Conservation (phyloP, 495 filamentous ascomycete species). For the Chaetomium fimeti region DNA sequence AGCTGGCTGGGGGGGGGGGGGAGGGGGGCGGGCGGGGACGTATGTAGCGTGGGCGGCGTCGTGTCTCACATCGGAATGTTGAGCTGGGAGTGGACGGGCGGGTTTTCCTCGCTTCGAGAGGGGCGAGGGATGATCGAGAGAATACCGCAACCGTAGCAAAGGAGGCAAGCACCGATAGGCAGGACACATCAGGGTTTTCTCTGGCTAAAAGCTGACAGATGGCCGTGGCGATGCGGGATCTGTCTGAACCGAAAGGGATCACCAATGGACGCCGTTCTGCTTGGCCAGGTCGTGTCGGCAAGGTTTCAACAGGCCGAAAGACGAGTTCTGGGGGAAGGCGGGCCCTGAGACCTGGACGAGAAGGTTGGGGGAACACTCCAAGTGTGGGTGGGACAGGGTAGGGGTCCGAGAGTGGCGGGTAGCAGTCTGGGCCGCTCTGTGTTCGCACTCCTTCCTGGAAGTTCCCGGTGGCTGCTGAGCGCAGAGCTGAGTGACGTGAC, state of each 20-base stretch:
- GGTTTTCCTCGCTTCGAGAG: constrained; percentile 2
- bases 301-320: background rate
- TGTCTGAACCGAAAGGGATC: background rate
- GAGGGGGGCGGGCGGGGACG: background rate
- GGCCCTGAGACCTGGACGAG: background rate
- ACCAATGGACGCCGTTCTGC: background rate
- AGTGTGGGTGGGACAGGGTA: background rate
- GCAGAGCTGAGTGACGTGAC: constrained; percentile 16
- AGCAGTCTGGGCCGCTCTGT: background rate
- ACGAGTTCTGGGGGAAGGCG: background rate
- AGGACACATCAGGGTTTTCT: background rate
- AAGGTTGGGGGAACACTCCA: background rate
- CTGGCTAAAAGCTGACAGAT: background rate
- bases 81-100: constrained; percentile 2
- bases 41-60: constrained; percentile 16
- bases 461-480: background rate
- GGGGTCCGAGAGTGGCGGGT: background rate
- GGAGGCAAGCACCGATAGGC: background rate
- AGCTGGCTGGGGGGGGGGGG: constrained; percentile 4
- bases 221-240: background rate
- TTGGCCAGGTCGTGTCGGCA: constrained; percentile 9
- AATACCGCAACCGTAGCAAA: background rate
- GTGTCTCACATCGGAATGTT: constrained; percentile 16
- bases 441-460: background rate
- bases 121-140: background rate